These are phyloP conservation scores for Gonapodya sp. DNA, from an alignment of 192 early-diverging fungal genomes.

Conservation along the genomic window DNA sequence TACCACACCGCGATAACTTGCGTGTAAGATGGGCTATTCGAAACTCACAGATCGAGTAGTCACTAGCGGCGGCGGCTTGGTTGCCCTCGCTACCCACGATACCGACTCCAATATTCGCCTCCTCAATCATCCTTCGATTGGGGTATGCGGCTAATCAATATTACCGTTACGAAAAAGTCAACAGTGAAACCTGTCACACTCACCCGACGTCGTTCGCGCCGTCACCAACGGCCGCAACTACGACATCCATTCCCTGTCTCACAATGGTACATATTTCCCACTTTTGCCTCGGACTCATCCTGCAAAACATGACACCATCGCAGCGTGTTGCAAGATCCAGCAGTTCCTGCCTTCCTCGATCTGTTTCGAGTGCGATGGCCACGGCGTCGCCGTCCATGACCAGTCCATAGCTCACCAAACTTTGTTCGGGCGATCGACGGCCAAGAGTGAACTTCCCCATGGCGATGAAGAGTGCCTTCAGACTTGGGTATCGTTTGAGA, in stretches of 20 bases:
- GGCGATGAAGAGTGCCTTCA: not conserved
- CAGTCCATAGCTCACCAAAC: constrained; percentile 20
- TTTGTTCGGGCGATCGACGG: not conserved
- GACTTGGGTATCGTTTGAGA: not conserved
- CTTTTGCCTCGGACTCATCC: constrained; percentile 92
- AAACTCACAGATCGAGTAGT: constrained; percentile 62
- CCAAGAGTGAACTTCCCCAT: not conserved
- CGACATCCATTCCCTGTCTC: constrained; percentile 41
- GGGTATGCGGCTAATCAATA: too few species aligned
- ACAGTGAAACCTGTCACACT: not conserved
- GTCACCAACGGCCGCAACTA: constrained; percentile 87
- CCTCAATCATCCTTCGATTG: constrained; percentile 66
- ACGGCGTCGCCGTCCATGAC: constrained; percentile 92
- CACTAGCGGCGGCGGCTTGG: constrained; percentile 74
- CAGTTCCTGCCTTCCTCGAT: constrained; percentile 33
- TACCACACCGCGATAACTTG: too few species aligned
- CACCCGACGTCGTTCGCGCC: constrained; percentile 86
- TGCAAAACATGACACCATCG: constrained; percentile 83
- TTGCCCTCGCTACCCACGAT: constrained; percentile 82
- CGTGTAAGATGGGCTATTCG: too few species aligned
- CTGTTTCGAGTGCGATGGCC: constrained; percentile 58
- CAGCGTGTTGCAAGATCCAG: constrained; percentile 70
- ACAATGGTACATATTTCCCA: not conserved
- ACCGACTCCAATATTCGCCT: constrained; percentile 85
- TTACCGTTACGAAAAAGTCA: too few species aligned